These are phyloP conservation scores for Russula griseocarnosa DNA, from an alignment of 768 basidiomycete genomes.

Conservation along the genomic window DNA sequence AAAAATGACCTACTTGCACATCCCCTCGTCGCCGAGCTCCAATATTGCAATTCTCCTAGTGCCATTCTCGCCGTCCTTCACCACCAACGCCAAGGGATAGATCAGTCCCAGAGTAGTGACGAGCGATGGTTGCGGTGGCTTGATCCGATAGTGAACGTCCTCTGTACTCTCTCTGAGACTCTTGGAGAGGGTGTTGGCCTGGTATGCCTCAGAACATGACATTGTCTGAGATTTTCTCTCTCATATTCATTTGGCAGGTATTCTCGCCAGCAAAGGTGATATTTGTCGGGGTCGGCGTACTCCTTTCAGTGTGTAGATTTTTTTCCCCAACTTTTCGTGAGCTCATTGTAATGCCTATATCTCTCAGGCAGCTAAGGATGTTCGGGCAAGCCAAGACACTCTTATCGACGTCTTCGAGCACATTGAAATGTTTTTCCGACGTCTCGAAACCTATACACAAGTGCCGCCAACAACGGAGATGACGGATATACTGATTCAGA, in stretches of 20 bases:
- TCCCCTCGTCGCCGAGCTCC: neutral
- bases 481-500: neutral
- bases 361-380: neutral
- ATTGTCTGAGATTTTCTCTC: neutral
- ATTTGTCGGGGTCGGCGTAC: neutral
- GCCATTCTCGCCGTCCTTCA: neutral
- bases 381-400: neutral
- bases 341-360: neutral
- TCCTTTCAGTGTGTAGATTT: neutral
- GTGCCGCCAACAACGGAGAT: neutral
- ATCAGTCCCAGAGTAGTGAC: neutral
- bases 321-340: neutral
- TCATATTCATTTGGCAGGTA: neutral
- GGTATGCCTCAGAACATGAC: neutral
- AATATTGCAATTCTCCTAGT: neutral
- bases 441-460: neutral
- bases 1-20: neutral
- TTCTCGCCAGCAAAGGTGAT: neutral
- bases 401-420: neutral
- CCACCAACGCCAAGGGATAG: neutral
- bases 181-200: too few relatives aligned
- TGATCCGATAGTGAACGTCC: too few relatives aligned
- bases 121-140: neutral
- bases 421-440: neutral
- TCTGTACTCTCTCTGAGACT: too few relatives aligned